Evolutionary conservation across 805 yeast species (phyloP).

Genomic region (Ogataea dorogensis): DNA sequence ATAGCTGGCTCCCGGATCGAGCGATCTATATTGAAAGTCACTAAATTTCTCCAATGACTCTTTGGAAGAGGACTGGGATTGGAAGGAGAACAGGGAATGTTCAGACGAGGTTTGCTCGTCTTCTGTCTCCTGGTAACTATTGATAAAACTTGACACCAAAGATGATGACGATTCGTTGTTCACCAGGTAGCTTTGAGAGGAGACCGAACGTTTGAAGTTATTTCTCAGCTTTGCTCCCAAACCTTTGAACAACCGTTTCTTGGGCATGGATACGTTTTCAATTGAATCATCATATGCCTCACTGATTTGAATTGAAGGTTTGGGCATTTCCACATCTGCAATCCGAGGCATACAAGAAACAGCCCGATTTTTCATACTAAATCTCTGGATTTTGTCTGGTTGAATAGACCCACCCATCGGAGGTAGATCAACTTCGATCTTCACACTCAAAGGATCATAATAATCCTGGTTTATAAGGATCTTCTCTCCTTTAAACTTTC

Average conservation of each 20-base stretch:
- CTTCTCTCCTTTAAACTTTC: slow-evolving; percentile 27
- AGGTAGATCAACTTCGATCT: slow-evolving; percentile 12
- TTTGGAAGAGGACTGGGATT: slow-evolving; percentile 5
- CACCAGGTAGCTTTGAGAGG: slow-evolving; percentile 3
- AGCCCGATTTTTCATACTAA: slow-evolving; percentile 1
- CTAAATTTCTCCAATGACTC: slow-evolving; percentile 1
- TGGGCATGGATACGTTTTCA: neutral
- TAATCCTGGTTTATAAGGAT: slow-evolving; percentile 25
- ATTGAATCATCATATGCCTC: neutral
- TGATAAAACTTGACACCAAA: slow-evolving; percentile 14
- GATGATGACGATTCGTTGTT: slow-evolving; percentile 12
- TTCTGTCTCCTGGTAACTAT: slow-evolving; percentile 13
- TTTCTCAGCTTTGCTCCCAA: slow-evolving; percentile 3
- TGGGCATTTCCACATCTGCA: neutral
- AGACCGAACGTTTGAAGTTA: slow-evolving; percentile 3
- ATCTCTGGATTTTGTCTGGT: neutral
- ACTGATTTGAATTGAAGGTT: neutral
- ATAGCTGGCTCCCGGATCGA: neutral
- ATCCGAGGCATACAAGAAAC: slow-evolving; percentile 2
- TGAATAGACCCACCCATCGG: slow-evolving; percentile 5
- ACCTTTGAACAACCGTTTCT: slow-evolving; percentile 5
- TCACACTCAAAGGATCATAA: slow-evolving; percentile 13
- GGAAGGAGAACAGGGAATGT: slow-evolving; percentile 21
- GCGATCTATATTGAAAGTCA: neutral
- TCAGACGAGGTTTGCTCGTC: slow-evolving; percentile 8